Percentiles rank a stretch among this genome's conserved stretches.
Conservation (phyloP, 148 eudicot genomes). For the Gaultheria prostrata region DNA sequence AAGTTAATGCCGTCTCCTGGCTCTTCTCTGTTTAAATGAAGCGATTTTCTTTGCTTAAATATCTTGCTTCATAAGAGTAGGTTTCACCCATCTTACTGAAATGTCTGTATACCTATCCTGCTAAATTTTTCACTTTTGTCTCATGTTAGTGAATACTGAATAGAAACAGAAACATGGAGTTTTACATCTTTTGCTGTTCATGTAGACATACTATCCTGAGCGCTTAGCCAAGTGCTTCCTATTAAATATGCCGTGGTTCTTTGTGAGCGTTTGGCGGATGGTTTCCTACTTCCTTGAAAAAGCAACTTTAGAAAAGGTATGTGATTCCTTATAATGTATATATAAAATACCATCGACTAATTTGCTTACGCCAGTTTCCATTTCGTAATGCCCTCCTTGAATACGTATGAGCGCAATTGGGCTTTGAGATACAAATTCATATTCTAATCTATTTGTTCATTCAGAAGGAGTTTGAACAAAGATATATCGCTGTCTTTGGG, state of each 20-base stretch:
- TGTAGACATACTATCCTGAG: slow-evolving; percentile 59
- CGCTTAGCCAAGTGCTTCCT: slow-evolving; percentile 46
- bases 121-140: neutral
- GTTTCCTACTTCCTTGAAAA: slow-evolving; percentile 55
- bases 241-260: slow-evolving; percentile 48
- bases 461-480: neutral
- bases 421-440: neutral
- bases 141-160: neutral
- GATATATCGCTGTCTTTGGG: neutral
- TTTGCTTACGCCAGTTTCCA: neutral
- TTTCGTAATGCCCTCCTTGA: neutral
- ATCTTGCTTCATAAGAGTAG: neutral
- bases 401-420: neutral
- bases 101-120: neutral
- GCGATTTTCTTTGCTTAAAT: neutral
- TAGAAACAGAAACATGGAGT: neutral
- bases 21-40: neutral
- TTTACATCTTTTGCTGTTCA: neutral
- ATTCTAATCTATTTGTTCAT: neutral
- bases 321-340: neutral
- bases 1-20: neutral
- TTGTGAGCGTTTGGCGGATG: slow-evolving; percentile 46
- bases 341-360: neutral
- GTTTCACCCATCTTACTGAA: neutral
- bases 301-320: slow-evolving; percentile 55